Conservation (phyloP, 163 green algal genomes). For the Scenedesmus sp. region DNA sequence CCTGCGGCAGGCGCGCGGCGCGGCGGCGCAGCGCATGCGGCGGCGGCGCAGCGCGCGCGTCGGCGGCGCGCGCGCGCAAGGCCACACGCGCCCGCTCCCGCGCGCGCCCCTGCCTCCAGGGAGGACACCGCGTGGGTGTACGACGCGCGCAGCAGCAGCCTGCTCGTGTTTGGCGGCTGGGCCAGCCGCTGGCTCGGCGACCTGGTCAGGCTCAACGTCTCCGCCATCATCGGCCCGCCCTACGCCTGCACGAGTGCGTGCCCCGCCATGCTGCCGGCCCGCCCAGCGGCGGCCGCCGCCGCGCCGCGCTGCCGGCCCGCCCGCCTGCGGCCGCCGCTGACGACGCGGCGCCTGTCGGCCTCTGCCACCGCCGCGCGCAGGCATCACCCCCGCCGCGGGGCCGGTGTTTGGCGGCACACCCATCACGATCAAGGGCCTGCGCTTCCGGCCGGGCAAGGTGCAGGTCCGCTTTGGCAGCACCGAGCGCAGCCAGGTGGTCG, state of each 20-base stretch:
- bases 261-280: too few species aligned
- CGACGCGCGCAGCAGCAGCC: constrained; percentile 76
- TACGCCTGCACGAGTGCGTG: constrained; percentile 76
- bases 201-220: constrained; percentile 80
- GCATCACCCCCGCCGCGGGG: constrained; percentile 73
- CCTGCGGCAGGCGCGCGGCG: constrained; percentile 44
- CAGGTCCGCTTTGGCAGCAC: constrained; percentile 68
- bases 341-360: too few species aligned
- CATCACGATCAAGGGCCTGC: constrained; percentile 81
- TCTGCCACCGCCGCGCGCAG: constrained; percentile 2
- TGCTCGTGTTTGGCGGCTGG: constrained; percentile 90
- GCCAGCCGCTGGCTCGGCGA: constrained; percentile 87
- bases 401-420: constrained; percentile 85
- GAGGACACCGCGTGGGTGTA: constrained; percentile 88
- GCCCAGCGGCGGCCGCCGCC: too few species aligned
- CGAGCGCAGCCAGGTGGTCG: constrained; percentile 78
- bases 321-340: too few species aligned
- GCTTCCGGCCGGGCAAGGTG: constrained; percentile 82
- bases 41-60: too few species aligned
- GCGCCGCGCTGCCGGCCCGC: too few species aligned
- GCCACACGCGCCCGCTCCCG: too few species aligned
- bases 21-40: too few species aligned
- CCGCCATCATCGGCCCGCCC: constrained; percentile 85
- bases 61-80: too few species aligned
- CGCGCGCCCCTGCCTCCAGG: constrained; percentile 39